A percentile compares a stretch with the other conserved stretches of the same genome.
Evolutionary conservation across 306 rosid species (phyloP).

Genomic region (Sophora flavescens): DNA sequence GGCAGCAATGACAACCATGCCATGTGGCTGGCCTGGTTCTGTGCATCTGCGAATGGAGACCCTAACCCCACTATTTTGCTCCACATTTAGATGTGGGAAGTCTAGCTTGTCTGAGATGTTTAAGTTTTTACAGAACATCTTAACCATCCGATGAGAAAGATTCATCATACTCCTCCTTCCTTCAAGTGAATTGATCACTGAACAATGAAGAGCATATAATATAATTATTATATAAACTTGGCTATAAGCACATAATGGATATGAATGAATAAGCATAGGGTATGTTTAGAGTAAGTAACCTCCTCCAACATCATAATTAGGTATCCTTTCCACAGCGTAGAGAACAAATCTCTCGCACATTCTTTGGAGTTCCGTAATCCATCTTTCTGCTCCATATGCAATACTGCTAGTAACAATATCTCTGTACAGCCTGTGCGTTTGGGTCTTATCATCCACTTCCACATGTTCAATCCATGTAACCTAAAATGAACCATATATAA

Average conservation of each 20-base stretch:
- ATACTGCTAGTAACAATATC: slow-evolving; percentile 46
- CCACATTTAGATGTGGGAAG: slow-evolving; percentile 51
- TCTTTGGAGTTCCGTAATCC: slow-evolving; percentile 73
- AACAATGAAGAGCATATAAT: not conserved
- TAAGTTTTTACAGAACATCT: slow-evolving; percentile 58
- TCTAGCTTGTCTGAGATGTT: slow-evolving; percentile 59
- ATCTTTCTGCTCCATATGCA: slow-evolving; percentile 78
- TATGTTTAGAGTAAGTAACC: slow-evolving; percentile 39
- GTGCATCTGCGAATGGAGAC: slow-evolving; percentile 47
- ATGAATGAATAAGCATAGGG: slow-evolving; percentile 17
- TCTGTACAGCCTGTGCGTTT: slow-evolving; percentile 61
- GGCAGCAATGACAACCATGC: slow-evolving; percentile 56
- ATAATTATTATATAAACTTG: not conserved
- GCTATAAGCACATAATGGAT: not conserved
- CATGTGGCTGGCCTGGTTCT: slow-evolving; percentile 60
- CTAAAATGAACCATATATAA: slow-evolving; percentile 52
- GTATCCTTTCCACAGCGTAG: slow-evolving; percentile 26
- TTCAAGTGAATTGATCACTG: slow-evolving; percentile 53
- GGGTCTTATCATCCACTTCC: slow-evolving; percentile 65
- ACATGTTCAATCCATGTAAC: slow-evolving; percentile 88
- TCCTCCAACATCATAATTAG: slow-evolving; percentile 48
- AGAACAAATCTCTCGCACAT: slow-evolving; percentile 61
- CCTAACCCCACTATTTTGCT: slow-evolving; percentile 56
- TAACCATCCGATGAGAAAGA: slow-evolving; percentile 69
- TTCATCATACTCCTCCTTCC: slow-evolving; percentile 64